Evolutionary conservation across 495 filamentous ascomycete genomes (phyloP).

Genomic region (Geoglossum glabrum): DNA sequence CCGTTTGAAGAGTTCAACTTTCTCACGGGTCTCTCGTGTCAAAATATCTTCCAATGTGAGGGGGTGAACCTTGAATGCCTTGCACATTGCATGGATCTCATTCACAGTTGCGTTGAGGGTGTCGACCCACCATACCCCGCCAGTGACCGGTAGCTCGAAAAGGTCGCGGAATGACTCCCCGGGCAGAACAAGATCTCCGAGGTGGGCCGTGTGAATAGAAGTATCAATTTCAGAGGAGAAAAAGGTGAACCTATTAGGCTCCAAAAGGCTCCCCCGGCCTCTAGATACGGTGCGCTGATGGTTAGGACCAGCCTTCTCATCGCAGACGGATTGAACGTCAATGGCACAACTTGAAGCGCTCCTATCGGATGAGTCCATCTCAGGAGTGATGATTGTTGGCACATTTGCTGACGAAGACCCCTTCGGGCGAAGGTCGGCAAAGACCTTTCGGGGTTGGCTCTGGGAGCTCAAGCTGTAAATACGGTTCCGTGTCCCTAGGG

Average conservation of each 20-base stretch:
- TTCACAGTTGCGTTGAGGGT: conserved; percentile 77
- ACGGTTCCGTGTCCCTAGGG: conserved; percentile 15
- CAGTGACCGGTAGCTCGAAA: conserved; percentile 57
- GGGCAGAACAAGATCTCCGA: conserved; percentile 71
- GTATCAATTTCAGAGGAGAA: conserved; percentile 87
- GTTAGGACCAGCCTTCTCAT: conserved; percentile 9
- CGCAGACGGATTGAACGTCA: conserved; percentile 8
- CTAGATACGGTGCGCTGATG: neutral
- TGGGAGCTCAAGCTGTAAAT: conserved; percentile 34
- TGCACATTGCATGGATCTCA: conserved; percentile 70
- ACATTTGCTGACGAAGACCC: conserved; percentile 4
- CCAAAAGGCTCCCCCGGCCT: conserved; percentile 11
- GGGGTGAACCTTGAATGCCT: conserved; percentile 83
- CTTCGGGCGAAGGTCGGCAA: conserved; percentile 39
- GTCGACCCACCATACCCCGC: conserved; percentile 89
- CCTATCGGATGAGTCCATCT: conserved; percentile 9
- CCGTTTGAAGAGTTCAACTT: conserved; percentile 89
- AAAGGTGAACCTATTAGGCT: conserved; percentile 72
- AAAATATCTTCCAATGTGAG: conserved; percentile 88
- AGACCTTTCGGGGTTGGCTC: conserved; percentile 30
- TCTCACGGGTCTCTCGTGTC: conserved; percentile 86
- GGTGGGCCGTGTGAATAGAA: conserved; percentile 71
- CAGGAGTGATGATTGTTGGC: conserved; percentile 14
- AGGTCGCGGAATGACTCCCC: conserved; percentile 77
- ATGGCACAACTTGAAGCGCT: neutral